Conservation (phyloP, 2,329 filamentous ascomycete species). For the Paraphoma sp. region DNA sequence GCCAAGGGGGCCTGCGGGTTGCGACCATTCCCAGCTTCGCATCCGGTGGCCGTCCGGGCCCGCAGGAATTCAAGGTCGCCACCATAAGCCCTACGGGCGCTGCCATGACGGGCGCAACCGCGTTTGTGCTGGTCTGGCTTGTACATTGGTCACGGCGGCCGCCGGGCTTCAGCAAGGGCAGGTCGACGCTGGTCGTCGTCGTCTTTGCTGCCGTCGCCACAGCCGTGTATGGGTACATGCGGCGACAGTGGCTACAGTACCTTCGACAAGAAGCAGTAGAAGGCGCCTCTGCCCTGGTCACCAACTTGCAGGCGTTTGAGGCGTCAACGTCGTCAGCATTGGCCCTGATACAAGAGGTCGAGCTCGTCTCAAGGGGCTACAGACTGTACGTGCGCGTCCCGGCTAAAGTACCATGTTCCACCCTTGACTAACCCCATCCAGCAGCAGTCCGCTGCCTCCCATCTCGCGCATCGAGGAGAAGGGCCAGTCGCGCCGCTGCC, state of each 20-base stretch:
- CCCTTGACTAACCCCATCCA: constrained; percentile 49
- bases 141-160: constrained; percentile 72
- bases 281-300: constrained; percentile 72
- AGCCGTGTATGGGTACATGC: constrained; percentile 73
- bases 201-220: constrained; percentile 62
- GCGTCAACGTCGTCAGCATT: constrained; percentile 76
- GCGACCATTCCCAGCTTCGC: constrained; percentile 36
- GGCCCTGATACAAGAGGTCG: constrained; percentile 90
- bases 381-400: constrained; percentile 66
- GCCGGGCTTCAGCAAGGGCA: constrained; percentile 63
- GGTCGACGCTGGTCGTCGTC: constrained; percentile 54
- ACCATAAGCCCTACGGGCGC: constrained; percentile 70
- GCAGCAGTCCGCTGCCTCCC: constrained; percentile 88
- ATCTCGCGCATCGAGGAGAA: constrained; percentile 88
- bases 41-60: constrained; percentile 25
- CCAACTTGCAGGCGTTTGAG: constrained; percentile 81
- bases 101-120: constrained; percentile 66
- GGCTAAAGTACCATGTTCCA: constrained; percentile 7
- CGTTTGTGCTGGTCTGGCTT: constrained; percentile 69
- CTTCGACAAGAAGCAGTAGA: constrained; percentile 76
- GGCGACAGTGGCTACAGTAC: constrained; percentile 82
- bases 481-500: constrained; percentile 78
- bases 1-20: constrained; percentile 53
- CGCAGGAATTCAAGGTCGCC: constrained; percentile 48
- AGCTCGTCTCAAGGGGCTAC: constrained; percentile 90